Evolutionary conservation across 2,329 filamentous ascomycete species (phyloP).

Genomic region (Magnaporthiopsis rhizophila): DNA sequence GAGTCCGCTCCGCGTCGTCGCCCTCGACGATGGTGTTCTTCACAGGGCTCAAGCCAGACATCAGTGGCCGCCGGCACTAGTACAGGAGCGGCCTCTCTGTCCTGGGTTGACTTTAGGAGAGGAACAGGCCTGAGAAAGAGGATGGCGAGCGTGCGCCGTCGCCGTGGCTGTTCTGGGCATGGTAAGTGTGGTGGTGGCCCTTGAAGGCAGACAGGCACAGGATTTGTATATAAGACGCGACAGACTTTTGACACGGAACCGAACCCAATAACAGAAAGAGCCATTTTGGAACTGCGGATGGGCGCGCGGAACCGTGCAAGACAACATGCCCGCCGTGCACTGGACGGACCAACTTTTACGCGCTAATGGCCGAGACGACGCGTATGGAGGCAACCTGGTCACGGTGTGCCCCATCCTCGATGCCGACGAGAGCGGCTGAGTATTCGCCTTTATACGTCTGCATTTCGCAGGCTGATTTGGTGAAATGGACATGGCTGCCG

Average conservation of each 20-base stretch:
- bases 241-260: neutral
- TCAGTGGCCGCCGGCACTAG: conserved; percentile 4
- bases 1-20: conserved; percentile 5
- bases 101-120: conserved; percentile 12
- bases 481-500: too few species aligned
- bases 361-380: conserved; percentile 55
- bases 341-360: conserved; percentile 64
- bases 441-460: conserved; percentile 41
- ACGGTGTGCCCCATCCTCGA: conserved; percentile 73
- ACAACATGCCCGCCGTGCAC: conserved; percentile 66
- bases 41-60: conserved; percentile 15
- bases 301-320: conserved; percentile 56
- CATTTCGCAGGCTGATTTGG: too few species aligned
- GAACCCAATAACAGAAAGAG: conserved; percentile 40
- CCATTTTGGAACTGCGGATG: conserved; percentile 66
- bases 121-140: conserved; percentile 17
- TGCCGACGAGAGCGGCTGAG: conserved; percentile 62
- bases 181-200: conserved; percentile 26
- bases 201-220: too few species aligned
- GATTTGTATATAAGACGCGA: too few species aligned
- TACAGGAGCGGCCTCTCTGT: conserved; percentile 16
- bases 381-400: conserved; percentile 45
- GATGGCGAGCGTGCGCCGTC: conserved; percentile 21
- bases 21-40: conserved; percentile 11
- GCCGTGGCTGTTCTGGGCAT: conserved; percentile 31